Evolutionary conservation across 2,329 filamentous ascomycete species (phyloP).

Genomic region (Onygena corvina): DNA sequence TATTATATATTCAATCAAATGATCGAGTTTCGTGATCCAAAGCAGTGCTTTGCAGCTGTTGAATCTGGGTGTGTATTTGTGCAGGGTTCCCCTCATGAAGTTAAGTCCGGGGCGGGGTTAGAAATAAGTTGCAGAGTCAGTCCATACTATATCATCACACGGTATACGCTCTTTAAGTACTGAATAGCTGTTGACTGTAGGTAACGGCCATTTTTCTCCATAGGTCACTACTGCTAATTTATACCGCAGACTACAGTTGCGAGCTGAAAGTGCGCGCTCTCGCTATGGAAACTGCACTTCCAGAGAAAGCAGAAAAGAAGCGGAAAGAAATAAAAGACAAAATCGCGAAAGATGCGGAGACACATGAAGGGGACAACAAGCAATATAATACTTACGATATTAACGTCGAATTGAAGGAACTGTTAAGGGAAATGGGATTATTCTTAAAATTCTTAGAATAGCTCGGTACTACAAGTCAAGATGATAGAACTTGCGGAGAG

Average conservation of each 20-base stretch:
- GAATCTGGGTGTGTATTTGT: no score
- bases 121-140: no score
- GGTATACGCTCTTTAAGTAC: no score
- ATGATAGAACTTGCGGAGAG: background rate
- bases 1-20: no score
- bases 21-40: no score
- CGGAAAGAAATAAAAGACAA: constrained; percentile 6
- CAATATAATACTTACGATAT: constrained; percentile 7
- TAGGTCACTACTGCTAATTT: no score
- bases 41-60: no score
- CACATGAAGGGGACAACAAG: constrained; percentile 7
- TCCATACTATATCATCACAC: no score
- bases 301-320: constrained; percentile 8
- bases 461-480: background rate
- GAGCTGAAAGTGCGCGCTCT: background rate
- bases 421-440: constrained; percentile 1
- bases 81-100: no score
- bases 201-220: no score
- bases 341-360: constrained; percentile 5
- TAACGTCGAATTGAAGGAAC: background rate
- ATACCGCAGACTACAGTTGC: background rate
- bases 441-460: background rate
- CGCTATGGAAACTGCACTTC: constrained; percentile 15
- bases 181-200: no score
- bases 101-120: no score